Evolutionary conservation across 2,329 filamentous ascomycete genomes (phyloP).

Genomic region (Lasiodiplodia theobromae): DNA sequence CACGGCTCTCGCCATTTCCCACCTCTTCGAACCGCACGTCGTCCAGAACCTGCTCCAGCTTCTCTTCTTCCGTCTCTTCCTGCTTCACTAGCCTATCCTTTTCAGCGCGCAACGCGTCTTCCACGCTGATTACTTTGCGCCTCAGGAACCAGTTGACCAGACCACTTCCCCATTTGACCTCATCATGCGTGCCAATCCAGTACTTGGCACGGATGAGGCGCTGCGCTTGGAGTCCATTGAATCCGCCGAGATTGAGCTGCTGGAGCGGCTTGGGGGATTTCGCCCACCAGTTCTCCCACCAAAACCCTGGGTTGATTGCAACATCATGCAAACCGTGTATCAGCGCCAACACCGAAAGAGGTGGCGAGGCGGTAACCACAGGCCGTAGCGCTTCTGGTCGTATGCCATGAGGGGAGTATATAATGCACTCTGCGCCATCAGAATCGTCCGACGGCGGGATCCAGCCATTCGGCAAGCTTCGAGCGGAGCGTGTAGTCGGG

Average conservation of each 20-base stretch:
- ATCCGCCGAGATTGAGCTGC: constrained; percentile 69
- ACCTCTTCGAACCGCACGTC: constrained; percentile 60
- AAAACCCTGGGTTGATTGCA: constrained; percentile 47
- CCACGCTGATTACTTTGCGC: constrained; percentile 51
- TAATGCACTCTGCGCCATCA: constrained; percentile 59
- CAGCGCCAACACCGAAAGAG: constrained; percentile 63
- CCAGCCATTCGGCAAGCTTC: constrained; percentile 23
- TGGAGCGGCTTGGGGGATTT: constrained; percentile 40
- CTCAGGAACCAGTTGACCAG: constrained; percentile 60
- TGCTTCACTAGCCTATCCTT: constrained; percentile 43
- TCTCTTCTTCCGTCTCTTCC: constrained; percentile 37
- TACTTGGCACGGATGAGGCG: constrained; percentile 62
- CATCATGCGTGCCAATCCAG: constrained; percentile 72
- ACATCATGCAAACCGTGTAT: constrained; percentile 71
- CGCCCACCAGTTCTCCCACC: constrained; percentile 1
- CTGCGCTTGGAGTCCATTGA: constrained; percentile 67
- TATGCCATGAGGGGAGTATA: constrained; percentile 72
- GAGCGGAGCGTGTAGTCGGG: not conserved
- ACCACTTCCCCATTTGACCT: constrained; percentile 66
- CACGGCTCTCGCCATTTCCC: constrained; percentile 62
- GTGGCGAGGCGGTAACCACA: constrained; percentile 53
- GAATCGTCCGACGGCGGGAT: constrained; percentile 14
- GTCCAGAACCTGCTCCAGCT: constrained; percentile 40
- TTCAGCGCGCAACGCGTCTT: constrained; percentile 57
- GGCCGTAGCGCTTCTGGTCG: constrained; percentile 54